phyloP scores from a whole-genome alignment of 192 early-diverging fungal species.

The Pecoramyces ruminantium region DNA sequence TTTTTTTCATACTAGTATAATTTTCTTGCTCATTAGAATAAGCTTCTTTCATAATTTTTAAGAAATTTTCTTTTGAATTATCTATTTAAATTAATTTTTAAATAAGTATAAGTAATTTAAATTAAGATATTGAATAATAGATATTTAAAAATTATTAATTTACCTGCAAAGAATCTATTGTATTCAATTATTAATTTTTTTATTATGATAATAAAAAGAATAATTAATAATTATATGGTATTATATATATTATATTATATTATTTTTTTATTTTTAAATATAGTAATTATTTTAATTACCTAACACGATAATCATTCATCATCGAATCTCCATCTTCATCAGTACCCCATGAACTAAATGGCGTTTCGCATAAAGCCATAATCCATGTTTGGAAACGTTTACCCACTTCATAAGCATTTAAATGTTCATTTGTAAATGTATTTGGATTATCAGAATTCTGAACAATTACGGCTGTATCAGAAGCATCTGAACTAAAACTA shows the following conservation, averaged over 20 bases:
- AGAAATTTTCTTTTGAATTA: background rate
- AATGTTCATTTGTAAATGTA: background rate
- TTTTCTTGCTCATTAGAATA: background rate
- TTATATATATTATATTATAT: no score
- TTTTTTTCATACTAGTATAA: background rate
- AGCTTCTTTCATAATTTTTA: background rate
- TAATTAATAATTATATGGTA: no score
- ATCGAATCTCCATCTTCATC: background rate
- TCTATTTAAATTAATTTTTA: background rate
- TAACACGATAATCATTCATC: background rate
- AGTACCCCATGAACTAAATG: background rate
- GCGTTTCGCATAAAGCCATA: background rate
- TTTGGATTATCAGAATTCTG: background rate
- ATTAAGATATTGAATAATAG: no score
- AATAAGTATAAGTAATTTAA: no score
- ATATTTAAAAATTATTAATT: no score
- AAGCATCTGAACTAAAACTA: background rate
- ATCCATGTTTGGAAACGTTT: background rate
- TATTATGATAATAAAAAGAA: no score
- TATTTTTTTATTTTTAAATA: no score
- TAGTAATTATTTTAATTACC: no score
- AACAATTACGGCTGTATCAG: background rate
- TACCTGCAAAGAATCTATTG: no score
- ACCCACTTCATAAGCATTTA: background rate
- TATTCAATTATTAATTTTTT: no score